These are phyloP conservation scores for Trichoderma sp. DNA, from an alignment of 2,329 filamentous ascomycete genomes.

Conservation along the genomic window DNA sequence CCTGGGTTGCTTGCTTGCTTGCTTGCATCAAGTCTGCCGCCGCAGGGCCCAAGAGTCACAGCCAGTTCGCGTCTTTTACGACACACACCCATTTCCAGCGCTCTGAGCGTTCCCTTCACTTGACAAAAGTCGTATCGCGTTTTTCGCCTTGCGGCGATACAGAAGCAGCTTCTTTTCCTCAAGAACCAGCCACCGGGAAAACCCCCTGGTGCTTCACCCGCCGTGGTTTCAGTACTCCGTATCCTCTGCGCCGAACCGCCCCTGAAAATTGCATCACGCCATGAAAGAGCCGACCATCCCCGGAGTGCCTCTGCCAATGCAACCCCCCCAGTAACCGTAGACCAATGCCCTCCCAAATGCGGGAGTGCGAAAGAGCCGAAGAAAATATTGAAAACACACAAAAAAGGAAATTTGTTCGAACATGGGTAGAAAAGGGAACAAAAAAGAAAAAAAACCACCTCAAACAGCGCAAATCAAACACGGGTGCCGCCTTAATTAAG, in stretches of 20 bases:
- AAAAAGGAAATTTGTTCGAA: conserved; percentile 14
- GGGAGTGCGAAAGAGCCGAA: conserved; percentile 16
- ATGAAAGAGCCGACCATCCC: conserved; percentile 20
- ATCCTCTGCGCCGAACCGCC: conserved; percentile 21
- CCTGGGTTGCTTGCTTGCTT: not conserved
- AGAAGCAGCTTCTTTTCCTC: conserved; percentile 21
- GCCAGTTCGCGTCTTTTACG: not conserved
- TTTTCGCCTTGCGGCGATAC: conserved; percentile 21
- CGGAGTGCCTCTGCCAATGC: conserved; percentile 19
- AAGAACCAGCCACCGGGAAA: conserved; percentile 18
- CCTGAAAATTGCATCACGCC: conserved; percentile 21
- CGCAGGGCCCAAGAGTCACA: conserved; percentile 5
- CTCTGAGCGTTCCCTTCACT: conserved; percentile 14
- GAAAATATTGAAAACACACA: conserved; percentile 8
- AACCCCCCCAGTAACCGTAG: conserved; percentile 16
- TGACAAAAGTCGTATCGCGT: conserved; percentile 18
- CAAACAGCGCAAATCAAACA: conserved; percentile 5
- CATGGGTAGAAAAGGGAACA: conserved; percentile 6
- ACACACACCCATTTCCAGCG: conserved; percentile 1
- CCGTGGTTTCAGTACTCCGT: conserved; percentile 21
- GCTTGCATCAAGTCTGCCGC: not conserved
- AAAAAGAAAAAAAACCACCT: conserved; percentile 15
- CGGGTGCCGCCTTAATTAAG: conserved; percentile 16
- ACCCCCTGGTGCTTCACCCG: conserved; percentile 16
- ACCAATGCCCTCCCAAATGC: conserved; percentile 6